phyloP scores from a whole-genome alignment of 441 rosid genomes.

The Jatropha podagrica region DNA sequence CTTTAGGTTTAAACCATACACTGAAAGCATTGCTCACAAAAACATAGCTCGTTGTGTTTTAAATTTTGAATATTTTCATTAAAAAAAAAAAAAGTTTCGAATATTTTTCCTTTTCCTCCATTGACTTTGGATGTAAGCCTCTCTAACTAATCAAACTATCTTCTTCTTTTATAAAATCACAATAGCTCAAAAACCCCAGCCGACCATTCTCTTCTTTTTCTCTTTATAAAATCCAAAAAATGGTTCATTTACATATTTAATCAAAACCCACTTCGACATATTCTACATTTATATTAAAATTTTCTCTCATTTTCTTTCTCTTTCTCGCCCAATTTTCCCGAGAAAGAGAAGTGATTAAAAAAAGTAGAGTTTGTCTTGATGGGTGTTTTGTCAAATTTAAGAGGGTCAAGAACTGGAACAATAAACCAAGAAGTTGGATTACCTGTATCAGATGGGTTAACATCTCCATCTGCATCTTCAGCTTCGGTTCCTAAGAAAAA shows the following conservation, averaged over 20 bases:
- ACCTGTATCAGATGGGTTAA: slow-evolving; percentile 31
- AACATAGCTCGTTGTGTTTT: too few relatives aligned
- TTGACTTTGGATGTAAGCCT: too few relatives aligned
- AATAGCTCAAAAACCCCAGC: background rate
- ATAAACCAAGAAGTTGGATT: slow-evolving; percentile 36
- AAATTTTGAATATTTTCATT: too few relatives aligned
- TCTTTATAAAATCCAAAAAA: background rate
- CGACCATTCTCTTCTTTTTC: background rate
- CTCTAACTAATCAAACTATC: too few relatives aligned
- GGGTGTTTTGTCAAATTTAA: slow-evolving; percentile 55
- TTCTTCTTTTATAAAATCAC: too few relatives aligned
- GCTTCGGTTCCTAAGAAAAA: slow-evolving; percentile 37
- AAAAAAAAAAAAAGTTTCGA: too few relatives aligned
- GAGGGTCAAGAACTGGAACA: slow-evolving; percentile 46
- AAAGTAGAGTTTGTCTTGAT: slow-evolving; percentile 26
- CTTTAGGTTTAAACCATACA: too few relatives aligned
- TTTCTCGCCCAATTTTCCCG: background rate
- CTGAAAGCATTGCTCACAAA: too few relatives aligned
- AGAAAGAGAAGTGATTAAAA: background rate
- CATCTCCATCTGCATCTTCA: slow-evolving; percentile 32
- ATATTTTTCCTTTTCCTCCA: too few relatives aligned
- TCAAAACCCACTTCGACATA: background rate
- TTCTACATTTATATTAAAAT: background rate
- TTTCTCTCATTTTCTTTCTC: background rate
- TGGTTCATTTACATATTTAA: background rate